Base-by-base conservation (phyloP, 768 basidiomycete species). In the Suillus lakei region DNA sequence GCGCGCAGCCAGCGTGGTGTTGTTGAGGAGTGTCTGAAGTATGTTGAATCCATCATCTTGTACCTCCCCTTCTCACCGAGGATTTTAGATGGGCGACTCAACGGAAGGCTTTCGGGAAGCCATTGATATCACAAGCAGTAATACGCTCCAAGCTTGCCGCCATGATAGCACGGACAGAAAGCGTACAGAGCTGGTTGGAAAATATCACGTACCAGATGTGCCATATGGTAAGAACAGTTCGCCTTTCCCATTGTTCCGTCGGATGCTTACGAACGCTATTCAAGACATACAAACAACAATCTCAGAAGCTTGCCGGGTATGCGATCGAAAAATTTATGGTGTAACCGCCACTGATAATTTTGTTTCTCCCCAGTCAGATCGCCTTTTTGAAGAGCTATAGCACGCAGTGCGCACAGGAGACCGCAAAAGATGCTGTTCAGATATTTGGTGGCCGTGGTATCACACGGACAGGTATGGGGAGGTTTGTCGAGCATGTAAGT, bases 31-130 rank as follows among this genome's bases (percentile, higher is more conserved):
- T 95, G 93, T 72, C 73, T 96, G 68, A 93, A 92, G 87, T 88
- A 56, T 67, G 82, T 72, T 10, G 6, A 32, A 48, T 23, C 18
- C 18, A 51, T 16, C 26, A 26, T 12, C 41, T 60, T 30, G 43
- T 56, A 38, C 10, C 4, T 44, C 43, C 28, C 43, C 43, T 56
- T 21, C 26, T 44, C 12, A 41, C 48, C n/a, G 54, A 34, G 16
- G 4, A 28, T 4, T 58, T 39, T 63, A 91, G 89, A 72, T 98
- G 96, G 96, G 83, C 88, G 4, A 86, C 85, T 61, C 95, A 98
- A 75, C 89, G 96, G 48, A 91, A 93, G 71, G 96, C 94, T 10
- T 97, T 97, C 70, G 96, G 96, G 60, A 96, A 92, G 77, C 93
- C 91, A 4, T 80, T 97, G 48, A 85, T 86, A 67, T 86, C 91